phyloP scores from a whole-genome alignment of 1,284 basidiomycete species.

The Naganishia liquefaciens region DNA sequence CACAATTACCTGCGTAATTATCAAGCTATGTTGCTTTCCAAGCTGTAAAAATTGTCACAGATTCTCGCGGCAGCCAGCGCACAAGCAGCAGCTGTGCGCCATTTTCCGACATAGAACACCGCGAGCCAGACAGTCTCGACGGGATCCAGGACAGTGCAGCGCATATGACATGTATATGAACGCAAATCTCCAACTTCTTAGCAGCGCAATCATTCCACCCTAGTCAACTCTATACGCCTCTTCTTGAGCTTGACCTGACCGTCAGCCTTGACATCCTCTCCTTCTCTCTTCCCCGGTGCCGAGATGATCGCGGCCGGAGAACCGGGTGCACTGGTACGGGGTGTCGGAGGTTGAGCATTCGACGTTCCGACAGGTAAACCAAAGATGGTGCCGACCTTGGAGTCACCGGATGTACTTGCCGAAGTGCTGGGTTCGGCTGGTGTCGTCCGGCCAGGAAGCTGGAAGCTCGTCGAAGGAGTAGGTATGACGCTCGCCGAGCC shows the following conservation, averaged over 20 bases:
- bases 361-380: slow-evolving; percentile 6
- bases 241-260: slow-evolving; percentile 24
- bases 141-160: no score
- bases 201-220: slow-evolving; percentile 7
- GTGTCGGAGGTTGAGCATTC: not conserved
- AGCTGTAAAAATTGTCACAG: no score
- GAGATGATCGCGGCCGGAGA: slow-evolving; percentile 6
- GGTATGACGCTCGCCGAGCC: not conserved
- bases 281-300: slow-evolving; percentile 1
- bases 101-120: no score
- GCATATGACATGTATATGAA: no score
- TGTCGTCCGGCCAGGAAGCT: slow-evolving; percentile 14
- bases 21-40: no score
- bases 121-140: no score
- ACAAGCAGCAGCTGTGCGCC: no score
- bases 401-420: not conserved
- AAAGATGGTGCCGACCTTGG: not conserved
- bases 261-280: not conserved
- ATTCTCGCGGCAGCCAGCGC: no score
- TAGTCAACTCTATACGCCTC: slow-evolving; percentile 27
- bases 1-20: no score
- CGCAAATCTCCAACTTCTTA: not conserved
- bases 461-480: slow-evolving; percentile 12
- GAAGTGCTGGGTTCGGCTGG: slow-evolving; percentile 3
- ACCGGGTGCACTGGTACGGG: not conserved